Evolutionary conservation across 495 filamentous ascomycete genomes (phyloP).

Genomic region (Cryomyces antarcticus): DNA sequence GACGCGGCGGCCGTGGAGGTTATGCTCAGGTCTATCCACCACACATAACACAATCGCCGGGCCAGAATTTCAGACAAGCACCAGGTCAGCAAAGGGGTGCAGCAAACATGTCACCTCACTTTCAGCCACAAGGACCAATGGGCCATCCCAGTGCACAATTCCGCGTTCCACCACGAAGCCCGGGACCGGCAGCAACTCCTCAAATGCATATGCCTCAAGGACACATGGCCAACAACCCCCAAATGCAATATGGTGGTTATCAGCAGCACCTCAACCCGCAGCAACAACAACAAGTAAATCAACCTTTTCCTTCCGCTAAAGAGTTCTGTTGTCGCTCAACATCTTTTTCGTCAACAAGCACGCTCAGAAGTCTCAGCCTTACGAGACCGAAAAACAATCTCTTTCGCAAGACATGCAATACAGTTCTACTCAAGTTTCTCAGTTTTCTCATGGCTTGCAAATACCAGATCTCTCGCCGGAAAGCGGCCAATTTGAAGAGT

Average conservation of each 20-base stretch:
- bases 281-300: constrained; percentile 41
- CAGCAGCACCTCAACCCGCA: constrained; percentile 30
- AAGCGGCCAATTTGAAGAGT: constrained; percentile 48
- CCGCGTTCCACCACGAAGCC: too few species aligned
- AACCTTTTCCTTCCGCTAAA: constrained; percentile 4
- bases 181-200: not conserved
- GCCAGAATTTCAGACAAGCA: constrained; percentile 33
- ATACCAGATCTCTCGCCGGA: constrained; percentile 43
- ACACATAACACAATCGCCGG: constrained; percentile 48
- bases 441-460: constrained; percentile 13
- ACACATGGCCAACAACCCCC: constrained; percentile 7
- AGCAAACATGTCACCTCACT: constrained; percentile 41
- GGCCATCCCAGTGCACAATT: too few species aligned
- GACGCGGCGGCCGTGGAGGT: constrained; percentile 40
- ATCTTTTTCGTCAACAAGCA: too few species aligned
- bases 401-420: not conserved
- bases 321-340: constrained; percentile 4
- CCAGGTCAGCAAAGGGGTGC: constrained; percentile 44
- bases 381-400: not conserved
- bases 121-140: constrained; percentile 18
- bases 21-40: constrained; percentile 29
- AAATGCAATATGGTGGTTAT: constrained; percentile 31
- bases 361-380: too few species aligned
- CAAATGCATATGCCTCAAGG: constrained; percentile 46
- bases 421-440: not conserved